Conservation (phyloP, 345 rosid genomes). For the Zanthoxylum bungeanum region DNA sequence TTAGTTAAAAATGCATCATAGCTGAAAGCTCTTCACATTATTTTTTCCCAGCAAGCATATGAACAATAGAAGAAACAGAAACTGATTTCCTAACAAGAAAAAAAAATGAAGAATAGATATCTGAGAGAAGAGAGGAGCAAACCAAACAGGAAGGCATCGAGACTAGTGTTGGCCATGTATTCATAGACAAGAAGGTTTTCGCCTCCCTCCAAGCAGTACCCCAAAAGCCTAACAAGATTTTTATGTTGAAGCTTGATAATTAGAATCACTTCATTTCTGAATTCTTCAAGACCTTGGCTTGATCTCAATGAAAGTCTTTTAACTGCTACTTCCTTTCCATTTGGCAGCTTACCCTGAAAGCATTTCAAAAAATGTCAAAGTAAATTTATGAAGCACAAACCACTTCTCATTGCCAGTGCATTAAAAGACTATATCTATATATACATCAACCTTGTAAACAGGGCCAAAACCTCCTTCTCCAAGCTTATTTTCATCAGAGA, state of each 20-base stretch:
- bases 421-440: background rate
- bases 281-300: slow-evolving; percentile 51
- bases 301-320: slow-evolving; percentile 53
- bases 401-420: background rate
- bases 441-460: slow-evolving; percentile 37
- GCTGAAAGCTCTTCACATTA: background rate
- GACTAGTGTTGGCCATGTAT: slow-evolving; percentile 48
- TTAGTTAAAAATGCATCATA: too few relatives aligned
- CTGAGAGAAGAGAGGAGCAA: slow-evolving; percentile 1
- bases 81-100: background rate
- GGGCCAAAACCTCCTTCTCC: slow-evolving; percentile 62
- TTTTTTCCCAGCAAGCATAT: background rate
- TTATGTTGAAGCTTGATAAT: slow-evolving; percentile 54
- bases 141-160: slow-evolving; percentile 46
- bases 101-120: background rate
- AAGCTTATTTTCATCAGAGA: slow-evolving; percentile 43
- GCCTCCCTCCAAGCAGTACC: slow-evolving; percentile 42
- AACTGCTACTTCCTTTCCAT: slow-evolving; percentile 44
- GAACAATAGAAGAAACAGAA: background rate
- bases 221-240: slow-evolving; percentile 52
- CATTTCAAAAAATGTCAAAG: background rate
- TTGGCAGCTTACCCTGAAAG: slow-evolving; percentile 39
- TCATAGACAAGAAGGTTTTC: slow-evolving; percentile 52
- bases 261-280: slow-evolving; percentile 48
- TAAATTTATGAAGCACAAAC: background rate